Conservation (phyloP, 495 filamentous ascomycete species). For the Parachaetomium inaequale region DNA sequence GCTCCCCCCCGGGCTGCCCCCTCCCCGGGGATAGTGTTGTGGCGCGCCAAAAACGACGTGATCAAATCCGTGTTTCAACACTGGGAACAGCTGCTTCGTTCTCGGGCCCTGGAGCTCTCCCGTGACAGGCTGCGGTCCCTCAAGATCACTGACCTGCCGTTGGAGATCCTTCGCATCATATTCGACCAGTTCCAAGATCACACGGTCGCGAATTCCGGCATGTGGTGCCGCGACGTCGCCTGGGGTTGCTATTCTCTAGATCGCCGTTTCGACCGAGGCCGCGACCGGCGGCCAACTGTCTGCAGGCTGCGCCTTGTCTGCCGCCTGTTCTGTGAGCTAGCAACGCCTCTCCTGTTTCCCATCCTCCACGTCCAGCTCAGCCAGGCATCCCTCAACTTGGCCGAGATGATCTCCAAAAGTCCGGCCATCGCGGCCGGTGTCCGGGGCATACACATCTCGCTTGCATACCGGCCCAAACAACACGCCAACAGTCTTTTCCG, state of each 20-base stretch:
- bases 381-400: slow-evolving; percentile 2
- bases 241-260: neutral
- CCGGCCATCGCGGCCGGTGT: slow-evolving; percentile 1
- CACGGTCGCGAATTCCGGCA: neutral
- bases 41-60: neutral
- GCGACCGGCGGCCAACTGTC: neutral
- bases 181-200: neutral
- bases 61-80: neutral
- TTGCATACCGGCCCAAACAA: neutral
- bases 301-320: neutral
- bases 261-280: neutral
- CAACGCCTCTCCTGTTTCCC: neutral
- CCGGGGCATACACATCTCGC: neutral
- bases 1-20: no score
- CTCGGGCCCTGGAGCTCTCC: neutral
- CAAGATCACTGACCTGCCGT: neutral
- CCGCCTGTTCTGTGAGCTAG: slow-evolving; percentile 6
- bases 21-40: neutral
- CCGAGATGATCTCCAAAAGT: neutral
- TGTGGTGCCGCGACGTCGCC: neutral
- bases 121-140: neutral
- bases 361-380: neutral
- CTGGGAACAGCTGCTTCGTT: neutral
- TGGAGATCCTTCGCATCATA: neutral
- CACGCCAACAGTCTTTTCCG: neutral